Evolutionary conservation across 805 yeast genomes (phyloP).

Genomic region (Komagataella pseudopastoris): DNA sequence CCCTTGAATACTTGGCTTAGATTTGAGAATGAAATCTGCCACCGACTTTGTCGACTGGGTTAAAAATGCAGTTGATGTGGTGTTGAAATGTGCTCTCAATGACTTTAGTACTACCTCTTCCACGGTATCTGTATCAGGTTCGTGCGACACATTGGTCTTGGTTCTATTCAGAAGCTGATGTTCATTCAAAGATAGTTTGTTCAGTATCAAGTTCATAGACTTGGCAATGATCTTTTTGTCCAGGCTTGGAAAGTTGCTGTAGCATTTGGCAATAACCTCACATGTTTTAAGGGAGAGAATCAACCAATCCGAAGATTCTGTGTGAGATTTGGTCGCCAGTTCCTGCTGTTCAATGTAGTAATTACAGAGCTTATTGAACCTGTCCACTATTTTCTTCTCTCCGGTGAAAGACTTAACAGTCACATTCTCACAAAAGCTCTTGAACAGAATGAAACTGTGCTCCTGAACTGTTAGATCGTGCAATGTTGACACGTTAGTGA

Average conservation of each 20-base stretch:
- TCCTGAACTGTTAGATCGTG: conserved; percentile 53
- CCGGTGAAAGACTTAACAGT: conserved; percentile 30
- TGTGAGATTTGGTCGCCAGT: conserved; percentile 10
- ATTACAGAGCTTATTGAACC: conserved; percentile 19
- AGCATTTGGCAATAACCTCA: conserved; percentile 22
- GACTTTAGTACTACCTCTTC: conserved; percentile 16
- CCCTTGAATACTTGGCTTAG: conserved; percentile 9
- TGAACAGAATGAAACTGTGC: conserved; percentile 32
- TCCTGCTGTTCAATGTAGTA: conserved; percentile 7
- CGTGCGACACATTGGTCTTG: conserved; percentile 1
- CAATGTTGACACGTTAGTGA: conserved; percentile 34
- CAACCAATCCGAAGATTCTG: conserved; percentile 31
- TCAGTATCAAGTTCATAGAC: conserved; percentile 19
- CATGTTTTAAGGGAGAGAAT: conserved; percentile 26
- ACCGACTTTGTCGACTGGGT: conserved; percentile 40
- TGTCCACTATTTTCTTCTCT: conserved; percentile 25
- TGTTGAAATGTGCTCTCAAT: conserved; percentile 48
- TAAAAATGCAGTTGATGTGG: conserved; percentile 49
- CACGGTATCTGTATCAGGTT: conserved; percentile 8
- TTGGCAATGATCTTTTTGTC: conserved; percentile 17
- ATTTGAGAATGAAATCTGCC: conserved; percentile 25
- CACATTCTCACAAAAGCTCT: conserved; percentile 21
- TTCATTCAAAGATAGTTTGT: conserved; percentile 9
- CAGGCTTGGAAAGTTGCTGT: conserved; percentile 19
- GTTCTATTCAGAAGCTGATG: conserved; percentile 14